Base-by-base conservation (phyloP, 768 basidiomycete genomes). In the Auricularia auricula-judae region DNA sequence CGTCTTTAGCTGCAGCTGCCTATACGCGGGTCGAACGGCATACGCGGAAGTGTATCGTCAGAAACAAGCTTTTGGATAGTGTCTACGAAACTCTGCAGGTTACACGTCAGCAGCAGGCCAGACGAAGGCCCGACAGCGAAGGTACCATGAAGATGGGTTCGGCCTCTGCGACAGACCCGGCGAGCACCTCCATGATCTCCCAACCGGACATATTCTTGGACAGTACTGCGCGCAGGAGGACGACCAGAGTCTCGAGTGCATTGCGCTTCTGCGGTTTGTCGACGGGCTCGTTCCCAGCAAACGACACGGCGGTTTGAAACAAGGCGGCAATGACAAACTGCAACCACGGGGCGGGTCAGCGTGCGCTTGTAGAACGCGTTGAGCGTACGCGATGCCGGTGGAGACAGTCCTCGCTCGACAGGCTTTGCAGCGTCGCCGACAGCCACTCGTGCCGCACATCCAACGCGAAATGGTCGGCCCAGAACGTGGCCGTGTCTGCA, bases 101-200 rank as follows among this genome's bases (percentile, higher is more conserved):
- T 21, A 12, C 39, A 0, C 39, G 11, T 12, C 16, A 5, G 33
- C 12, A 56, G 53, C 60, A 12, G 56, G 33, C 29, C 39, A 29
- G 10, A 18, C 14, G 12, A 47, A 1, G 5, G 4, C 44, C 34
- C 2, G 8, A 4, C n/a, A 39, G 35, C 62, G 29, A 53, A 78
- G 69, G 62, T 61, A 78, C 86, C 74, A 79, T 82, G 72, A 89
- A 88, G 11, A 83, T 76, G 18, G 65, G 67, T 70, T 88, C 87
- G 62, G 85, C 86, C 62, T 81, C 76, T 11, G 73, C 75, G 3
- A 86, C 83, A 53, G 81, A 82, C 14, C 85, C 84, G 2, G 85
- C 85, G 54, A 88, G 79, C 29, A 86, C 71, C 47, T 87, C 82
- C 86, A 89, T 89, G 5, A 84, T 79, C 69, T 89, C 87, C 85